phyloP scores from a whole-genome alignment of 495 filamentous ascomycete genomes.

The Trichocladium antarcticum region DNA sequence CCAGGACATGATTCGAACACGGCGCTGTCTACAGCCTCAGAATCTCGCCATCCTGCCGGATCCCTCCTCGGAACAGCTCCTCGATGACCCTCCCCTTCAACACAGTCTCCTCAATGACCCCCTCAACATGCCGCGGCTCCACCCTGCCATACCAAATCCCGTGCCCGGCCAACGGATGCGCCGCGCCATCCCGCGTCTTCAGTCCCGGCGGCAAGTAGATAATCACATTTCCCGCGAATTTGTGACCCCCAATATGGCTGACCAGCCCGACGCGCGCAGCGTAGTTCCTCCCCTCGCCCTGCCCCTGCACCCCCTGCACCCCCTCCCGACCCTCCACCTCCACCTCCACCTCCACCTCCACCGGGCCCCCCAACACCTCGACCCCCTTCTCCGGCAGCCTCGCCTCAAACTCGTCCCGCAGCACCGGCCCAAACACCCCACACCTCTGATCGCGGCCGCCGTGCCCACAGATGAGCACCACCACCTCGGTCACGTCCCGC shows the following conservation, averaged over 20 bases:
- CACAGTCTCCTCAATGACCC: constrained; percentile 73
- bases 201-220: constrained; percentile 63
- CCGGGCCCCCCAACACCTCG: constrained; percentile 29
- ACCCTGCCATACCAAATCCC: constrained; percentile 93
- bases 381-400: constrained; percentile 28
- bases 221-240: constrained; percentile 89
- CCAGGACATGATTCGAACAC: neutral
- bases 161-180: constrained; percentile 58
- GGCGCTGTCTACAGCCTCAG: constrained; percentile 27
- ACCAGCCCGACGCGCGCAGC: constrained; percentile 57
- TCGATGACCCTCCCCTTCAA: constrained; percentile 57
- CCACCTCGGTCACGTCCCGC: constrained; percentile 51
- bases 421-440: constrained; percentile 62
- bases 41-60: constrained; percentile 36
- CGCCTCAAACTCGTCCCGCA: constrained; percentile 55
- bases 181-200: constrained; percentile 26
- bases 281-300: constrained; percentile 4
- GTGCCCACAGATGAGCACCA: constrained; percentile 80
- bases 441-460: constrained; percentile 68
- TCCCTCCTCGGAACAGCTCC: constrained; percentile 63
- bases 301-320: constrained; percentile 15
- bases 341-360: constrained; percentile 20
- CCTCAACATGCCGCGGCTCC: constrained; percentile 75
- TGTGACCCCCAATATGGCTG: constrained; percentile 86
- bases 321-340: constrained; percentile 10